Base-by-base conservation (phyloP, 768 basidiomycete species). In the Amanita exitialis region DNA sequence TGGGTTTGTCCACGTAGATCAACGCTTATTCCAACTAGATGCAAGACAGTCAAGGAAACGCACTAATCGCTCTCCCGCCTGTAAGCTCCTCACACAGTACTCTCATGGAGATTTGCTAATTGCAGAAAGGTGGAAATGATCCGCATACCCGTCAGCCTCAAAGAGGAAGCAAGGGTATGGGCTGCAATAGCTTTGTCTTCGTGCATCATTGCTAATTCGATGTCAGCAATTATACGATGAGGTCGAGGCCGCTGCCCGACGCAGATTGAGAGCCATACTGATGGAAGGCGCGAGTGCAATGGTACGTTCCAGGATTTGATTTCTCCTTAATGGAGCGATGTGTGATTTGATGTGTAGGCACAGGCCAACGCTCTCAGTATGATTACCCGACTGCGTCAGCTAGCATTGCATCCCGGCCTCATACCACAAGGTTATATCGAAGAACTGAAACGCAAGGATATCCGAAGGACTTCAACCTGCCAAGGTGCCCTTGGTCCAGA, bases 381-480 rank as follows among this genome's bases (percentile, higher is more conserved):
- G 75, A 75, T 92, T n/a, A 91, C 89, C 6, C 84, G 91, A 15
- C 71, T 94, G 63, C 79, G 90, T 27, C 91, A 94, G 64, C 68
- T 92, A 16, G 84, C 77, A 15, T 75, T 91, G 21, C 88, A 93
- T 59, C 86, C 90, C 0, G 80, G 78, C 1, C 72, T 94, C 21
- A 68, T 90, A 44, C 90, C 90, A 3, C 55, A 67, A 6, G 72
- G 80, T 54, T 93, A 90, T 58, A 61, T 90, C 9, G 79, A 86
- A 37, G 73, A 84, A 54, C 71, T 90, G 41, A 35, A 44, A 16
- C 7, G 21, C 21, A 15, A 18, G 30, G 23, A 44, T 36, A 16
- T 13, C 18, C 15, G 8, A 8, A 43, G 3, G 7, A 28, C 23
- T 27, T 32, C 42, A 25, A 27, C 56, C 3, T 54, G 41, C 3